These are phyloP conservation scores for Diaporthe citri DNA, from an alignment of 2,329 filamentous ascomycete species.

Conservation along the genomic window DNA sequence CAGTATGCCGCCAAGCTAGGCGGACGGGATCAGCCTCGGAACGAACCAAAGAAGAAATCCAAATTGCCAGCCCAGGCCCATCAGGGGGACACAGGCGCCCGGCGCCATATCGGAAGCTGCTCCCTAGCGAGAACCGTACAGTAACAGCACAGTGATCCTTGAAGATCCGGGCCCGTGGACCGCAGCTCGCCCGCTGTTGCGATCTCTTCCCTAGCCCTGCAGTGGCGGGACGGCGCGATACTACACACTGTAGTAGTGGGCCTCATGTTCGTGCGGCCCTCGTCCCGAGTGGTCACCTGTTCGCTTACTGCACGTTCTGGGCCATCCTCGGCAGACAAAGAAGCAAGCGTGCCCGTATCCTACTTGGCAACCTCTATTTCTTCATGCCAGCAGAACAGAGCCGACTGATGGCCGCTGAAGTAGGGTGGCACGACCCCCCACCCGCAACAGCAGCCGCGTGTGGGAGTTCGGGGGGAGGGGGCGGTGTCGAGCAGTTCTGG, in stretches of 20 bases:
- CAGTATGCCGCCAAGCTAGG: conserved; percentile 19
- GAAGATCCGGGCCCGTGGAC: conserved; percentile 14
- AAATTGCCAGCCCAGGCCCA: conserved; percentile 3
- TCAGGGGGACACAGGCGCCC: conserved; percentile 6
- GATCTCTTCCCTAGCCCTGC: conserved; percentile 30
- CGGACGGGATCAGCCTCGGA: conserved; percentile 16
- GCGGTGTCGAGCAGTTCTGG: conserved; percentile 3
- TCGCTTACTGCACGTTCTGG: conserved; percentile 13
- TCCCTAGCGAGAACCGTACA: conserved; percentile 12
- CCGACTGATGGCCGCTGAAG: not conserved
- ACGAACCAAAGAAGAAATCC: conserved; percentile 8
- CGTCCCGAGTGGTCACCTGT: conserved; percentile 19
- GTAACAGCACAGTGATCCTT: conserved; percentile 15
- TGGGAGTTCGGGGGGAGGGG: not conserved
- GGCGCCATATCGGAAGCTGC: not conserved
- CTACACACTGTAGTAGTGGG: conserved; percentile 28
- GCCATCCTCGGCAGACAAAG: conserved; percentile 7
- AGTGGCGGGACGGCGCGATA: conserved; percentile 30
- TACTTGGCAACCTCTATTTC: not conserved
- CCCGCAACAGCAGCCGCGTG: not conserved
- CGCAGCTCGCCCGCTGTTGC: conserved; percentile 10
- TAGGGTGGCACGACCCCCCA: not conserved
- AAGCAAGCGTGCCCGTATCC: conserved; percentile 8
- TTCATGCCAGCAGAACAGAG: conserved; percentile 1
- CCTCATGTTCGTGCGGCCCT: conserved; percentile 24